These are phyloP conservation scores for Candida xiaguanensis DNA, from an alignment of 805 yeast genomes.

Conservation along the genomic window DNA sequence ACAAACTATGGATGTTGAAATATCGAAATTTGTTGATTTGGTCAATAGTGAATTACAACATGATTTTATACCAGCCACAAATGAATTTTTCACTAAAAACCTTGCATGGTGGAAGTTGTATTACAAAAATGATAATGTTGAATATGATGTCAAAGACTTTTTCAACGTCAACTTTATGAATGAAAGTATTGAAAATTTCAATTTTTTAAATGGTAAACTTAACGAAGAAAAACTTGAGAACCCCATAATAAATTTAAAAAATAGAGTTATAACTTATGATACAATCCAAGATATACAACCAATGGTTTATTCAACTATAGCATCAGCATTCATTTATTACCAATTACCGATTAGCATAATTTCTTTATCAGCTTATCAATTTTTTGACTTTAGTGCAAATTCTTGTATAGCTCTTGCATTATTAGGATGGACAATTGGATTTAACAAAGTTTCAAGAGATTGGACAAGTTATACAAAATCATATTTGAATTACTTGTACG, in stretches of 20 bases:
- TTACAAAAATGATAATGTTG: conserved; percentile 39
- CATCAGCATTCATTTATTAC: conserved; percentile 28
- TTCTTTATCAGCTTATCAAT: conserved; percentile 26
- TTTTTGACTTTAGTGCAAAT: conserved; percentile 31
- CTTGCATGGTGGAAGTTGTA: conserved; percentile 43
- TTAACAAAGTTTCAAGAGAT: conserved; percentile 34
- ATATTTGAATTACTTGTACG: conserved; percentile 31
- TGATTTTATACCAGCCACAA: conserved; percentile 29
- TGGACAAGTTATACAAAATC: conserved; percentile 29
- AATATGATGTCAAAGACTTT: conserved; percentile 38
- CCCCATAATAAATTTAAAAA: conserved; percentile 29
- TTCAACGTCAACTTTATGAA: conserved; percentile 33
- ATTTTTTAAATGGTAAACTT: conserved; percentile 35
- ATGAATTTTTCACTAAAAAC: conserved; percentile 23
- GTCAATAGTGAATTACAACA: conserved; percentile 37
- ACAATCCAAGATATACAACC: conserved; percentile 35
- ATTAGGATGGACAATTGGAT: conserved; percentile 40
- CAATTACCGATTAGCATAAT: conserved; percentile 36
- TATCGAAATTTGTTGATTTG: conserved; percentile 24
- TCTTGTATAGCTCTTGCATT: conserved; percentile 29
- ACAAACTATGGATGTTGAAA: conserved; percentile 19
- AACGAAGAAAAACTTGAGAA: conserved; percentile 19
- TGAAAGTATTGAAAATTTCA: conserved; percentile 35
- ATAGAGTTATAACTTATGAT: conserved; percentile 24
- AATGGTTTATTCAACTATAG: conserved; percentile 25